These are phyloP conservation scores for Baorangia bicolor DNA, from an alignment of 768 basidiomycete genomes.

Conservation along the genomic window DNA sequence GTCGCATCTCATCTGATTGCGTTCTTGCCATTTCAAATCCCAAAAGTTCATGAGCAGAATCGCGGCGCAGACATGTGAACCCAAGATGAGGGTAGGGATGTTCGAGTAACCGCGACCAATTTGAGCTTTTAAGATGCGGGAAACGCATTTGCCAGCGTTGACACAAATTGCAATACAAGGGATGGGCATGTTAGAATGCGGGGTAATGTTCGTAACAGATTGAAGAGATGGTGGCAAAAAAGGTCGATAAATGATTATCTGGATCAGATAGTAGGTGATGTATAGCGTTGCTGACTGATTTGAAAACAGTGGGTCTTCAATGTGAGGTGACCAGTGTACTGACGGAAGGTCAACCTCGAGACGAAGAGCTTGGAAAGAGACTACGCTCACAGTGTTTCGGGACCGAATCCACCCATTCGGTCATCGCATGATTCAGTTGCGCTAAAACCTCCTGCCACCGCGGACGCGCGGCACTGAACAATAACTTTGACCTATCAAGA, in stretches of 20 bases:
- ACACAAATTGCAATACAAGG: slow-evolving; percentile 60
- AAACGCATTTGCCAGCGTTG: slow-evolving; percentile 59
- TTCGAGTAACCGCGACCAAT: slow-evolving; percentile 45
- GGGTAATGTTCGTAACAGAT: slow-evolving; percentile 20
- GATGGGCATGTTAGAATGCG: slow-evolving; percentile 36
- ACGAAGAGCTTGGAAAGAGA: background rate
- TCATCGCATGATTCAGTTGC: slow-evolving; percentile 67
- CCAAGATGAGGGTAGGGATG: slow-evolving; percentile 42
- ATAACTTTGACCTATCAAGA: slow-evolving; percentile 61
- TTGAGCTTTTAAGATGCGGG: slow-evolving; percentile 56
- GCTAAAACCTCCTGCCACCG: slow-evolving; percentile 60
- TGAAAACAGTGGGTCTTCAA: slow-evolving; percentile 47
- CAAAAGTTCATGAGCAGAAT: slow-evolving; percentile 58
- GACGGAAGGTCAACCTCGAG: background rate
- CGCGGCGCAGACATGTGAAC: slow-evolving; percentile 50
- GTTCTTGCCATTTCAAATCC: slow-evolving; percentile 51
- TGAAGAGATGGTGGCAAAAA: slow-evolving; percentile 50
- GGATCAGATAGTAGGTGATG: slow-evolving; percentile 56
- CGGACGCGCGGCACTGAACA: slow-evolving; percentile 49
- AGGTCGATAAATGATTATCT: slow-evolving; percentile 70
- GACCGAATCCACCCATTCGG: slow-evolving; percentile 68
- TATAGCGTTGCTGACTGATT: slow-evolving; percentile 59
- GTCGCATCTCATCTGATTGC: slow-evolving; percentile 26
- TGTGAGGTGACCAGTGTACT: slow-evolving; percentile 63
- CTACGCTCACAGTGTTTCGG: slow-evolving; percentile 60